A percentile compares a stretch with the other conserved stretches of the same genome.
Conservation (phyloP, 2,329 filamentous ascomycete species). For the Fusarium fujikuroi region DNA sequence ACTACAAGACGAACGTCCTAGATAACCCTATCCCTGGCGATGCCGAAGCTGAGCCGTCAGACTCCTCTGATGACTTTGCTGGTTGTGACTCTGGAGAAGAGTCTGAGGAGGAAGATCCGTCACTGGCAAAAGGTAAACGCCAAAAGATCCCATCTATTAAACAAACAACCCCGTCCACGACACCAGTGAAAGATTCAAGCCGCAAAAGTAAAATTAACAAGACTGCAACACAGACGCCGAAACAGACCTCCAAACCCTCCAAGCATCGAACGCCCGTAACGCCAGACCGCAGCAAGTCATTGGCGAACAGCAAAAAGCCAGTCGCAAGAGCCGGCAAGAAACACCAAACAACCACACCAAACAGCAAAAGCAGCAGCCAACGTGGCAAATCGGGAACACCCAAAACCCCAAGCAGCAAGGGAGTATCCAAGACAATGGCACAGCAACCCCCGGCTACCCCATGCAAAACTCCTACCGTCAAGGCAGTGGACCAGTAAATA, state of each 20-base stretch:
- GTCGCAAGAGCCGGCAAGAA: slow-evolving; percentile 48
- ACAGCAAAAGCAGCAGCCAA: slow-evolving; percentile 14
- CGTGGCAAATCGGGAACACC: slow-evolving; percentile 16
- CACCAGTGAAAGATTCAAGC: slow-evolving; percentile 41
- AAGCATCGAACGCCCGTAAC: slow-evolving; percentile 31
- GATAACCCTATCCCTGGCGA: slow-evolving; percentile 43
- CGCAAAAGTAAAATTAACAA: slow-evolving; percentile 49
- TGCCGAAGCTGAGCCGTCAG: slow-evolving; percentile 43
- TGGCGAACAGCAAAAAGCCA: slow-evolving; percentile 19
- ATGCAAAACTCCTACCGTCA: slow-evolving; percentile 25
- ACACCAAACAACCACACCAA: slow-evolving; percentile 7
- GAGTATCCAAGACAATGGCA: background rate
- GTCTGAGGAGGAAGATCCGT: slow-evolving; percentile 36
- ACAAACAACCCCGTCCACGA: slow-evolving; percentile 38
- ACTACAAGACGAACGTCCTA: slow-evolving; percentile 48
- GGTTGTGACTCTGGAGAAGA: slow-evolving; percentile 48
- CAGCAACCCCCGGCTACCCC: background rate
- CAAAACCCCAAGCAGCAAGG: slow-evolving; percentile 17
- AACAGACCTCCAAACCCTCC: slow-evolving; percentile 33
- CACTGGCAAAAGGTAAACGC: slow-evolving; percentile 51
- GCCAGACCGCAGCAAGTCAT: slow-evolving; percentile 25
- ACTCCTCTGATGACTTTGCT: slow-evolving; percentile 51
- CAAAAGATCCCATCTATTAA: slow-evolving; percentile 43
- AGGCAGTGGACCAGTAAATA: slow-evolving; percentile 9
- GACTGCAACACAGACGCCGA: slow-evolving; percentile 47